phyloP scores from a whole-genome alignment of 331 rosid species.

The Malus hybrid region DNA sequence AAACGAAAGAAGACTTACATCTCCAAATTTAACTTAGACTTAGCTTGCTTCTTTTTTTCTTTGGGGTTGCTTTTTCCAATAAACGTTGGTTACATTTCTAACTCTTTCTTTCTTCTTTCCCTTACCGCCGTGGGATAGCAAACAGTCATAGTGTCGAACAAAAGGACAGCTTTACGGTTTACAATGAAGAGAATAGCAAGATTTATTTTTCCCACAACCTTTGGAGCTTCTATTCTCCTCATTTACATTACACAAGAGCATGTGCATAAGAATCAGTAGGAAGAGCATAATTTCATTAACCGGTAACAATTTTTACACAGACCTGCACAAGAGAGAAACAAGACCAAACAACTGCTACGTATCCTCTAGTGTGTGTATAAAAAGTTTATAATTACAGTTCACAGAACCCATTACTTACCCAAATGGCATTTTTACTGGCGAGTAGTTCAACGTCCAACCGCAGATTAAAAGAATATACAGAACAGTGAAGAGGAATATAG shows the following conservation, averaged over 20 bases:
- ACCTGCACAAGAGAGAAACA: slow-evolving; percentile 38
- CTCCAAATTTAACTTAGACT: too few species aligned
- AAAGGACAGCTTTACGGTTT: not conserved
- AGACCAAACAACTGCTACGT: slow-evolving; percentile 7
- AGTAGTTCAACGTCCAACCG: slow-evolving; percentile 84
- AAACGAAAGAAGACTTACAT: too few species aligned
- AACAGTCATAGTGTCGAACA: not conserved
- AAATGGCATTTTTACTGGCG: slow-evolving; percentile 77
- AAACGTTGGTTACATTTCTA: too few species aligned
- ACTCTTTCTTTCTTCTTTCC: too few species aligned
- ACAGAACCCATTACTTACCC: slow-evolving; percentile 51
- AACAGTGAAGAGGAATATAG: slow-evolving; percentile 14
- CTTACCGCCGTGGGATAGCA: too few species aligned
- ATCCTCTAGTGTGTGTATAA: not conserved
- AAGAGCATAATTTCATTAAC: slow-evolving; percentile 25
- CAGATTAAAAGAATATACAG: slow-evolving; percentile 16
- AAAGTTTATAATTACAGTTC: not conserved
- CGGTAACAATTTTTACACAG: slow-evolving; percentile 81
- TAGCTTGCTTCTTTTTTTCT: too few species aligned
- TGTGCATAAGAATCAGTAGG: not conserved
- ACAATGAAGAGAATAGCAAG: slow-evolving; percentile 7
- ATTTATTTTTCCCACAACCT: not conserved
- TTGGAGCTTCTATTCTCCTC: not conserved
- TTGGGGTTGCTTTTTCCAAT: too few species aligned
- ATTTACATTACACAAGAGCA: not conserved